phyloP scores from a whole-genome alignment of 2,329 filamentous ascomycete species.

The Sarocladium oryzae region DNA sequence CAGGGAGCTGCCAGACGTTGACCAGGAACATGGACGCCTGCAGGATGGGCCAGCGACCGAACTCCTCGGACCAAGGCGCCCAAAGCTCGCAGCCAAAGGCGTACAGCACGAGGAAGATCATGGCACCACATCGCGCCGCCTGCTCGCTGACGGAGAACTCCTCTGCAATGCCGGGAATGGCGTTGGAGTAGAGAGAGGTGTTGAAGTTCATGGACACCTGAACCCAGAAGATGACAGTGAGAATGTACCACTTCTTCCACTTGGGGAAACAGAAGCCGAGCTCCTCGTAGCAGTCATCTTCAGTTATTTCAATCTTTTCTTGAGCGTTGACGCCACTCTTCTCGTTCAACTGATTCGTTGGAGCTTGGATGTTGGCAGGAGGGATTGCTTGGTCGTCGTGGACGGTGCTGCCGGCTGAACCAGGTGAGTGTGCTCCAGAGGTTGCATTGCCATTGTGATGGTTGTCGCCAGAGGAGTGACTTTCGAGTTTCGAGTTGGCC shows the following conservation, averaged over 20 bases:
- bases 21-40: slow-evolving; percentile 68
- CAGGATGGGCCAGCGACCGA: slow-evolving; percentile 70
- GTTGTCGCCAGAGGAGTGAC: slow-evolving; percentile 11
- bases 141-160: slow-evolving; percentile 64
- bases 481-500: slow-evolving; percentile 31
- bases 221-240: slow-evolving; percentile 66
- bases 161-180: slow-evolving; percentile 55
- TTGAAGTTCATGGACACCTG: slow-evolving; percentile 78
- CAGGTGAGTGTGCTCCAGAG: background rate
- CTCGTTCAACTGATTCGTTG: slow-evolving; percentile 18
- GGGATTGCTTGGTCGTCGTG: background rate
- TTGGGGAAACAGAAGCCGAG: slow-evolving; percentile 55
- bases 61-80: slow-evolving; percentile 82
- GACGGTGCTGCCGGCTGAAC: slow-evolving; percentile 10
- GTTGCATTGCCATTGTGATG: background rate
- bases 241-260: slow-evolving; percentile 66
- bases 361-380: background rate
- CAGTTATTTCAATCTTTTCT: slow-evolving; percentile 41
- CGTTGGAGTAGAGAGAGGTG: slow-evolving; percentile 67
- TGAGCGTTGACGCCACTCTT: slow-evolving; percentile 26
- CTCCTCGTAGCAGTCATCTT: slow-evolving; percentile 57
- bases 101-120: slow-evolving; percentile 73
- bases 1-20: slow-evolving; percentile 70
- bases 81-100: slow-evolving; percentile 84
- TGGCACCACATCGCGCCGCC: slow-evolving; percentile 65